Conservation (phyloP, 768 basidiomycete species). For the Tremella fuciformis region DNA sequence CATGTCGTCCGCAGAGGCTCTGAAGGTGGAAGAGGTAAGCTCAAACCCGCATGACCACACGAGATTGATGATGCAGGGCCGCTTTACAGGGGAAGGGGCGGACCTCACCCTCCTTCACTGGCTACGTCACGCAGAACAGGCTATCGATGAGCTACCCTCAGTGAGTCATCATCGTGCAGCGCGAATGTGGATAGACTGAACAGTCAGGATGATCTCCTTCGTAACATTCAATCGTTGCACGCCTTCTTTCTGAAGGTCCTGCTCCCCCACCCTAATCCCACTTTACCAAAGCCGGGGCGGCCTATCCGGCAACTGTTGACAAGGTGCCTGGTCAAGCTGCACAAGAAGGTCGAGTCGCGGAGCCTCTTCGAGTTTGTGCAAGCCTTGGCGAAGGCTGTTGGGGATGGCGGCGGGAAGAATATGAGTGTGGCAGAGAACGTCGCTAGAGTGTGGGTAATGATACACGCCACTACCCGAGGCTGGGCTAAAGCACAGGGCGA, state of each 20-base stretch:
- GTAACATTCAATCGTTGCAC: conserved; percentile 29
- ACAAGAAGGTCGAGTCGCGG: conserved; percentile 75
- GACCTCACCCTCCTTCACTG: conserved; percentile 46
- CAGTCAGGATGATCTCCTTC: conserved; percentile 27
- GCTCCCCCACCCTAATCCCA: conserved; percentile 56
- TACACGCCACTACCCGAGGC: not conserved
- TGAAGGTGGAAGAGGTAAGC: conserved; percentile 5
- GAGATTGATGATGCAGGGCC: conserved; percentile 22
- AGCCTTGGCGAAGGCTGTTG: conserved; percentile 67
- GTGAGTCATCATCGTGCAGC: conserved; percentile 13
- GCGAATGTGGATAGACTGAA: conserved; percentile 2
- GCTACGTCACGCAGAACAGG: conserved; percentile 43
- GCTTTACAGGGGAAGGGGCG: conserved; percentile 40
- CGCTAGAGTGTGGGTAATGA: conserved; percentile 19
- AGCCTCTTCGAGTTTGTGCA: conserved; percentile 84
- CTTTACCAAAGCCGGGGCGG: conserved; percentile 78
- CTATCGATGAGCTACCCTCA: conserved; percentile 34
- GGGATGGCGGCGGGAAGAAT: conserved; percentile 63
- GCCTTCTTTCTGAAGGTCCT: conserved; percentile 61
- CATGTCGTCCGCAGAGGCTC: conserved; percentile 11
- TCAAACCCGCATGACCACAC: not conserved
- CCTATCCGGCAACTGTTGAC: conserved; percentile 75
- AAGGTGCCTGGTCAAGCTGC: conserved; percentile 70
- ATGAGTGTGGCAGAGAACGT: conserved; percentile 40
- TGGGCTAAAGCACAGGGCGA: conserved; percentile 59